A percentile compares a stretch with the other conserved stretches of the same genome.
phyloP scores from a whole-genome alignment of 371 early-diverging fungal genomes.

The Nematocida ironsii region DNA sequence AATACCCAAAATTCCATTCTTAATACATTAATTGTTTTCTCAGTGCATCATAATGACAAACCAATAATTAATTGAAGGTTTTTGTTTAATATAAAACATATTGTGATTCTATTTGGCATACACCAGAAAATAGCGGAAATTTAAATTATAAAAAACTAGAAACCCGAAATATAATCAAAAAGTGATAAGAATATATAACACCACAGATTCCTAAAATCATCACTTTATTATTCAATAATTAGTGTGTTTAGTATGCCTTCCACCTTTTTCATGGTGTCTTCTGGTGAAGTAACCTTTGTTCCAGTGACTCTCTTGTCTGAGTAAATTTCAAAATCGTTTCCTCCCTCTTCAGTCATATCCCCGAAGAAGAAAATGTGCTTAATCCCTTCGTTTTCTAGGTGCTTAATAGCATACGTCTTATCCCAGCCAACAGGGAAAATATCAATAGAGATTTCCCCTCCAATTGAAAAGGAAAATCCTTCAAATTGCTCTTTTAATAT shows the following conservation, averaged over 20 bases:
- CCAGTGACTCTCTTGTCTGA: constrained; percentile 78
- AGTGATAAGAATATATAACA: too few species aligned
- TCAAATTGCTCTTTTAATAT: constrained; percentile 81
- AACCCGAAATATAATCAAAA: too few species aligned
- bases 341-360: constrained; percentile 93
- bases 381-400: constrained; percentile 81
- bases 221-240: not conserved
- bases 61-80: too few species aligned
- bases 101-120: too few species aligned
- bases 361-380: constrained; percentile 94
- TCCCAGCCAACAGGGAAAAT: constrained; percentile 97
- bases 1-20: too few species aligned
- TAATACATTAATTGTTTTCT: too few species aligned
- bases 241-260: constrained; percentile 73
- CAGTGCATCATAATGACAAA: too few species aligned
- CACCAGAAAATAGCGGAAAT: too few species aligned
- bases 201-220: too few species aligned
- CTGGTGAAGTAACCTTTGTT: constrained; percentile 80
- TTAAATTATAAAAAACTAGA: too few species aligned
- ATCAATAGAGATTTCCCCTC: constrained; percentile 98
- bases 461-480: constrained; percentile 88
- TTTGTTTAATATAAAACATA: too few species aligned
- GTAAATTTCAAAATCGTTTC: constrained; percentile 98
- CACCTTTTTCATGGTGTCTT: constrained; percentile 81
- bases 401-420: constrained; percentile 88